Percentiles rank a stretch among this genome's conserved stretches.
Evolutionary conservation across 352 stramenopile species (phyloP).

Genomic region (Phytophthora quininea): DNA sequence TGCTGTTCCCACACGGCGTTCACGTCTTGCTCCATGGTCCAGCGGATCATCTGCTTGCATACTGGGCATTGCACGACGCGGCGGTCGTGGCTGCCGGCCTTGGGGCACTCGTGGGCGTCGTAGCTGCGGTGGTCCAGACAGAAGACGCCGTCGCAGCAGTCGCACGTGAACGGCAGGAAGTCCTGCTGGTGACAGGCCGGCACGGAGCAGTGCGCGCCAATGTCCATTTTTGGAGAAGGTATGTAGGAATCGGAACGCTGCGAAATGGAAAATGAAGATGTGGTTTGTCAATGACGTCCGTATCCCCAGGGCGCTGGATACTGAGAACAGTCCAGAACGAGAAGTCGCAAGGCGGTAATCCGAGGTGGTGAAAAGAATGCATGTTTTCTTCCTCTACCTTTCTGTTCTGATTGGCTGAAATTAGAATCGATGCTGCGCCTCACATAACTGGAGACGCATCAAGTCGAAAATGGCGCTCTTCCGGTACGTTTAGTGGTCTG

Average conservation of each 20-base stretch:
- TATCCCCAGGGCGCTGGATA: slow-evolving; percentile 16
- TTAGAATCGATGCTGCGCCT: slow-evolving; percentile 27
- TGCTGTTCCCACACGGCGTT: slow-evolving; percentile 79
- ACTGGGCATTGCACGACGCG: slow-evolving; percentile 79
- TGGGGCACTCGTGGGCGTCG: slow-evolving; percentile 70
- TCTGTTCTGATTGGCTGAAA: neutral
- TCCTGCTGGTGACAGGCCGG: slow-evolving; percentile 76
- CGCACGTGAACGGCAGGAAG: slow-evolving; percentile 87
- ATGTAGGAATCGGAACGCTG: neutral
- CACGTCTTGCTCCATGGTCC: slow-evolving; percentile 77
- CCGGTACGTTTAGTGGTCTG: slow-evolving; percentile 34
- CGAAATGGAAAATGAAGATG: slow-evolving; percentile 2
- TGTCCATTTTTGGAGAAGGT: slow-evolving; percentile 51
- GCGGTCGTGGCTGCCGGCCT: slow-evolving; percentile 63
- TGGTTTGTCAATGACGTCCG: slow-evolving; percentile 3
- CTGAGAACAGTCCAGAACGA: slow-evolving; percentile 24
- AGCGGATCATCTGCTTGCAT: slow-evolving; percentile 67
- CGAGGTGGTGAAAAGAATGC: neutral
- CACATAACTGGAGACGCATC: slow-evolving; percentile 36
- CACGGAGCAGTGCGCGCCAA: slow-evolving; percentile 74
- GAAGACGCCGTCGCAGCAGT: slow-evolving; percentile 82
- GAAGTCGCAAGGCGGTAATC: slow-evolving; percentile 8
- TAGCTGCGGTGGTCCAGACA: slow-evolving; percentile 88
- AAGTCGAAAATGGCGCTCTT: slow-evolving; percentile 46
- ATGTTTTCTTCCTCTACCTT: neutral